Percentiles rank a stretch among this genome's conserved stretches.
Evolutionary conservation across 495 filamentous ascomycete genomes (phyloP).

Genomic region (Sabuloglossum arenarium): DNA sequence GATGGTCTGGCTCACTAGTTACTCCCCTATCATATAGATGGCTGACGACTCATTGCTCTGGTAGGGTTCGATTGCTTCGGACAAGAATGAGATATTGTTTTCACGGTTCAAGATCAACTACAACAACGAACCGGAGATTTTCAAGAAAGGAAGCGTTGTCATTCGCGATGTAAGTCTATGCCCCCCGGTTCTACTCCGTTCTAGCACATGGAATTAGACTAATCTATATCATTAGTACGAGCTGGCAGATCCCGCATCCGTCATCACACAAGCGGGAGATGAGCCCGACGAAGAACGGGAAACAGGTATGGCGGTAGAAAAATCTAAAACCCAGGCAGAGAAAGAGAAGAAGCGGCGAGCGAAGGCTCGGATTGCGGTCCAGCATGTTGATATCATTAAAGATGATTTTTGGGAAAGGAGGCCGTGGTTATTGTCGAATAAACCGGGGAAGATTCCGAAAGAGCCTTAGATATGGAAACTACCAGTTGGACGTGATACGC

Average conservation of each 20-base stretch:
- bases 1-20: slow-evolving; percentile 25
- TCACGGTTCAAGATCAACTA: slow-evolving; percentile 83
- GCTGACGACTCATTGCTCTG: neutral
- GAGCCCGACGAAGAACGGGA: slow-evolving; percentile 7
- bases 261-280: slow-evolving; percentile 12
- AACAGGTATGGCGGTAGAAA: slow-evolving; percentile 11
- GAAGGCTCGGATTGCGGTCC: slow-evolving; percentile 56
- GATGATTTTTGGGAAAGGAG: slow-evolving; percentile 79
- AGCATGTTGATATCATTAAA: slow-evolving; percentile 83
- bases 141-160: slow-evolving; percentile 78
- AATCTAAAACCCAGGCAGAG: slow-evolving; percentile 56
- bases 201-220: neutral
- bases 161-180: slow-evolving; percentile 49
- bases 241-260: slow-evolving; percentile 27
- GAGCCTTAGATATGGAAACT: slow-evolving; percentile 18
- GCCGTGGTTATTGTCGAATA: slow-evolving; percentile 69
- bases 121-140: slow-evolving; percentile 84
- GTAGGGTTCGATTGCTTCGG: slow-evolving; percentile 58
- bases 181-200: neutral
- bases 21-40: neutral
- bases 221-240: slow-evolving; percentile 21
- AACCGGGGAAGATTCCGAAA: slow-evolving; percentile 42
- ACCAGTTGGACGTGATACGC: no score
- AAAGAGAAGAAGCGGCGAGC: slow-evolving; percentile 52
- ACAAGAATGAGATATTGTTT: slow-evolving; percentile 95